Percentiles rank a stretch among this genome's conserved stretches.
Evolutionary conservation across 139 green algal genomes (phyloP).

Genomic region (Ostreobium quekettii): DNA sequence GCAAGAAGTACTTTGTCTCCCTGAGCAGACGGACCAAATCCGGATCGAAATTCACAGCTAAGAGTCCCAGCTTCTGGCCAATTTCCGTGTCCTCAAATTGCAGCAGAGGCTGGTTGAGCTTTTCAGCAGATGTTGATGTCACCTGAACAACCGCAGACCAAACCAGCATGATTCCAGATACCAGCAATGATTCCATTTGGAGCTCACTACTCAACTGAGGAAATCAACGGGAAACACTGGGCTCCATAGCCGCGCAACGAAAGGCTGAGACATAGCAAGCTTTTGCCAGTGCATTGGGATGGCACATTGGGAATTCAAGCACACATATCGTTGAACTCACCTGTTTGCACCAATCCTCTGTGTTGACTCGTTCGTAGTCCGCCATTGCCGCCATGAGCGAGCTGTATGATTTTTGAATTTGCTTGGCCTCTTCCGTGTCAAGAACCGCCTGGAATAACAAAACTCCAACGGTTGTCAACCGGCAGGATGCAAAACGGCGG

Average conservation of each 20-base stretch:
- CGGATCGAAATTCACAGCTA: constrained; percentile 85
- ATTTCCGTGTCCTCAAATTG: constrained; percentile 20
- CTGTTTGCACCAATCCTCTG: constrained; percentile 53
- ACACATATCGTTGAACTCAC: no score
- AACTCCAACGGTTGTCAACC: no score
- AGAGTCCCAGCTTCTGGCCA: constrained; percentile 14
- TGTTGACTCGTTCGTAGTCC: constrained; percentile 46
- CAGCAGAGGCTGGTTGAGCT: constrained; percentile 77
- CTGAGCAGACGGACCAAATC: constrained; percentile 69
- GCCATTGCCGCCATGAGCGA: constrained; percentile 48
- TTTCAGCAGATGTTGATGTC: constrained; percentile 54
- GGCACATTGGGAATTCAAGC: no score
- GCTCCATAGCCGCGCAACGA: no score
- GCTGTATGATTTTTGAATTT: constrained; percentile 49
- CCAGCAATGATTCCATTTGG: not conserved
- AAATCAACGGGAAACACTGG: no score
- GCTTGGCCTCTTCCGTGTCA: constrained; percentile 50
- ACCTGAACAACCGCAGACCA: constrained; percentile 24
- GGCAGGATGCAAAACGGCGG: no score
- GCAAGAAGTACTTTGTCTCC: constrained; percentile 84
- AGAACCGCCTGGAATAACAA: no score
- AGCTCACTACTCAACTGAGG: no score
- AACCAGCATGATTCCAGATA: not conserved
- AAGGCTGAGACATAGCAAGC: no score
- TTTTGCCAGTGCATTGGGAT: no score